Conservation (phyloP, 2,329 filamentous ascomycete species). For the Botrytis galanthina region DNA sequence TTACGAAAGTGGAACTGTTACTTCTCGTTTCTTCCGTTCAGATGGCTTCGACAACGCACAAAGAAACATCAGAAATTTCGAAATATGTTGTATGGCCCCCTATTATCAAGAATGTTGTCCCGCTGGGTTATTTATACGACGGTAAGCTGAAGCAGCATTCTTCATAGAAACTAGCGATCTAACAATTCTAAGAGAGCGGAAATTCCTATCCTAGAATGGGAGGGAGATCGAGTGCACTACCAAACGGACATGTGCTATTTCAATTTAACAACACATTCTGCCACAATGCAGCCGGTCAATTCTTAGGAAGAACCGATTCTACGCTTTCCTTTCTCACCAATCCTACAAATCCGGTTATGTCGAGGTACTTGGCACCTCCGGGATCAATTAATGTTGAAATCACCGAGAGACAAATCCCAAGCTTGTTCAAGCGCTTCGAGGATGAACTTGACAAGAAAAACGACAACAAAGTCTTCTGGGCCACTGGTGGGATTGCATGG, state of each 20-base stretch:
- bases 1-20: background rate
- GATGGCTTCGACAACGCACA: constrained; percentile 2
- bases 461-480: constrained; percentile 7
- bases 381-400: constrained; percentile 11
- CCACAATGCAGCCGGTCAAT: constrained; percentile 22
- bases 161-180: background rate
- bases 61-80: background rate
- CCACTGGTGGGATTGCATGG: constrained; percentile 18
- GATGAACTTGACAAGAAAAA: constrained; percentile 17
- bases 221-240: constrained; percentile 25
- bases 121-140: constrained; percentile 25
- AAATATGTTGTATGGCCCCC: constrained; percentile 19
- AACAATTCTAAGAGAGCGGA: constrained; percentile 21
- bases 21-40: background rate
- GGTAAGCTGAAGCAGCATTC: constrained; percentile 14
- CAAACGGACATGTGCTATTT: constrained; percentile 22
- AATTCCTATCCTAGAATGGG: constrained; percentile 27
- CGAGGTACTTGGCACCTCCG: constrained; percentile 19
- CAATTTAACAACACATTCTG: constrained; percentile 32
- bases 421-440: constrained; percentile 7
- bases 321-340: constrained; percentile 18
- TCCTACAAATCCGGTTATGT: constrained; percentile 19
- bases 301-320: constrained; percentile 22
- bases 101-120: constrained; percentile 14
- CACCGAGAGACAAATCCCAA: constrained; percentile 18